A percentile compares a stretch with the other conserved stretches of the same genome.
Evolutionary conservation across 768 basidiomycete species (phyloP).

Genomic region (Boletus barrowsii): DNA sequence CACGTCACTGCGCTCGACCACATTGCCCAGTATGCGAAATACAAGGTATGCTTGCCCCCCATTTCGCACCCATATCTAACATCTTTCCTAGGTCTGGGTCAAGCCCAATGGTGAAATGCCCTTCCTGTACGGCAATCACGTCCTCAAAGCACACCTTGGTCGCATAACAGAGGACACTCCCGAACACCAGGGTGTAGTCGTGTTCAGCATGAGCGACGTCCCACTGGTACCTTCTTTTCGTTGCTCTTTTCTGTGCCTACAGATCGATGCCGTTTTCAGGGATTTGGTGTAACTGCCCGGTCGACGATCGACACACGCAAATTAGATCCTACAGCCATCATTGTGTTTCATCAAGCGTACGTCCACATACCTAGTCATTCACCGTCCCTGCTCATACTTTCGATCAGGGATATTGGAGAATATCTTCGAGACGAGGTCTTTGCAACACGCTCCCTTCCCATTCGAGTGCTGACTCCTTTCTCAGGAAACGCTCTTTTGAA

Average conservation of each 20-base stretch:
- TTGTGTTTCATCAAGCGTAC: constrained; percentile 98
- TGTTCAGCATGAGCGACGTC: constrained; percentile 93
- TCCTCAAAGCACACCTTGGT: constrained; percentile 97
- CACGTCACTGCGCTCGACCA: constrained; percentile 93
- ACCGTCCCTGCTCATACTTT: constrained; percentile 6
- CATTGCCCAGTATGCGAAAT: constrained; percentile 94
- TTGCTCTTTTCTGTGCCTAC: not conserved
- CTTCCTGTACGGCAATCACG: constrained; percentile 97
- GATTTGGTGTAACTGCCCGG: constrained; percentile 95
- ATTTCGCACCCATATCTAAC: not conserved
- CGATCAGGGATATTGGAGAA: constrained; percentile 88
- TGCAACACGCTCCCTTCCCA: not conserved
- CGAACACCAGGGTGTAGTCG: constrained; percentile 97
- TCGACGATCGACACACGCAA: constrained; percentile 96
- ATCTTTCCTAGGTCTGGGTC: constrained; percentile 79
- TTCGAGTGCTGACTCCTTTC: constrained; percentile 13
- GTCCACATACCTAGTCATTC: not conserved
- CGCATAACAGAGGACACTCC: constrained; percentile 98
- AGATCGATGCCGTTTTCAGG: constrained; percentile 45
- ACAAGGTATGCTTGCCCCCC: constrained; percentile 65
- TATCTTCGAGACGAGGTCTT: constrained; percentile 93
- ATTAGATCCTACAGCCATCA: constrained; percentile 93
- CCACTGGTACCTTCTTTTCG: constrained; percentile 61
- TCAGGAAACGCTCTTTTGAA: constrained; percentile 78
- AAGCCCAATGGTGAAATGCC: constrained; percentile 99